phyloP scores from a whole-genome alignment of 148 eudicot genomes.

The Pouteria glomerata region DNA sequence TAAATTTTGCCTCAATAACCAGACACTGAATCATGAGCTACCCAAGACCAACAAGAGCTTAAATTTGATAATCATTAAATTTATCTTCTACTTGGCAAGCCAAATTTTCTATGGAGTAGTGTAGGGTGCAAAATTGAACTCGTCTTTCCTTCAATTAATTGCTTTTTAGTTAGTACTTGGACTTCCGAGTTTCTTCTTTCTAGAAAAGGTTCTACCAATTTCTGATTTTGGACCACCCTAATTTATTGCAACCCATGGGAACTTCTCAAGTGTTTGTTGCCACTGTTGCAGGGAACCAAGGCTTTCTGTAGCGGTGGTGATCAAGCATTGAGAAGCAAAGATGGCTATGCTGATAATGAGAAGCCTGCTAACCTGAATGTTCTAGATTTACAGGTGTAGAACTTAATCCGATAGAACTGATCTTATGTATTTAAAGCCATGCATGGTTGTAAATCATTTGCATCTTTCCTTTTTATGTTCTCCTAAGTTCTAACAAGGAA shows the following conservation, averaged over 20 bases:
- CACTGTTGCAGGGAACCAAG: constrained; percentile 63
- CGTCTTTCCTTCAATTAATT: neutral
- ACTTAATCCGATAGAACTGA: neutral
- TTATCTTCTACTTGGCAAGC: neutral
- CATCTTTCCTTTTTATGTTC: neutral
- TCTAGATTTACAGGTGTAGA: constrained; percentile 79
- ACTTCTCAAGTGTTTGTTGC: neutral
- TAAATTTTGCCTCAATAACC: neutral
- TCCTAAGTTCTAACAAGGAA: neutral
- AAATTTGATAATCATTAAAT: neutral
- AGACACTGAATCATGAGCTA: neutral
- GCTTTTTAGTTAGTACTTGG: neutral
- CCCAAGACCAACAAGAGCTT: neutral
- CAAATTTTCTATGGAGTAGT: neutral
- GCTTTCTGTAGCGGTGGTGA: constrained; percentile 99
- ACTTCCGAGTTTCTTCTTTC: neutral
- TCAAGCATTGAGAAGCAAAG: constrained; percentile 70
- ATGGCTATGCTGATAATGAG: constrained; percentile 76
- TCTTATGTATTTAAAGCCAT: neutral
- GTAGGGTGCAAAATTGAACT: neutral
- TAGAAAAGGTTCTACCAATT: neutral
- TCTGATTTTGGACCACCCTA: neutral
- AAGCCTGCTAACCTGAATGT: constrained; percentile 83
- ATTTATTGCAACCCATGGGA: neutral
- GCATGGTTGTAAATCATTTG: neutral